Evolutionary conservation across 2,329 filamentous ascomycete species (phyloP).

Genomic region (Lizonia empirigonia): DNA sequence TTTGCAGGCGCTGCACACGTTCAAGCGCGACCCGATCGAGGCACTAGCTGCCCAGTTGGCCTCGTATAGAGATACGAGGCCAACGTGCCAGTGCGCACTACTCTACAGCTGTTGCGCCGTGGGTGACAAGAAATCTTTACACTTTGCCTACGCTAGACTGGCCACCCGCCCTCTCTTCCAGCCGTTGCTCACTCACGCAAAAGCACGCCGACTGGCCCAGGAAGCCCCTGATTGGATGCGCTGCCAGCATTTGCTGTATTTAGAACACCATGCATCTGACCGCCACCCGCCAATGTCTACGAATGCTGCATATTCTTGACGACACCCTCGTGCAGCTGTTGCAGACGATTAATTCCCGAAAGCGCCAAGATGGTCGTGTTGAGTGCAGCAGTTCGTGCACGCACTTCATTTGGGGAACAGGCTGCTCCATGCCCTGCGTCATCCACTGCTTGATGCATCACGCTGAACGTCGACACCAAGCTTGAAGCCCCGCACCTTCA

Average conservation of each 20-base stretch:
- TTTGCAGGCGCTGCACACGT: slow-evolving; percentile 2
- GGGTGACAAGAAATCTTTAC: slow-evolving; percentile 6
- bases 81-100: slow-evolving; percentile 13
- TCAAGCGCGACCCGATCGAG: slow-evolving; percentile 16
- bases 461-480: not conserved
- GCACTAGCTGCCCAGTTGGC: slow-evolving; percentile 11
- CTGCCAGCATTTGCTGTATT: slow-evolving; percentile 1
- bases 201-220: not conserved
- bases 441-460: too few relatives aligned
- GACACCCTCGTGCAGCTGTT: not conserved
- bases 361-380: not conserved
- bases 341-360: not conserved
- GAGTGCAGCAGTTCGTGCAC: slow-evolving; percentile 2
- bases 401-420: not conserved
- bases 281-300: not conserved
- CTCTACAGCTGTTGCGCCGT: slow-evolving; percentile 5
- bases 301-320: not conserved
- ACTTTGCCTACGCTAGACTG: not conserved
- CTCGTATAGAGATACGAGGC: slow-evolving; percentile 15
- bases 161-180: not conserved
- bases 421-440: not conserved
- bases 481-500: not conserved
- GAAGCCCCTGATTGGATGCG: slow-evolving; percentile 5
- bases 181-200: slow-evolving; percentile 1
- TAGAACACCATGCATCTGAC: not conserved